Evolutionary conservation across 768 basidiomycete genomes (phyloP).

Genomic region (Naganishia vishniacii): DNA sequence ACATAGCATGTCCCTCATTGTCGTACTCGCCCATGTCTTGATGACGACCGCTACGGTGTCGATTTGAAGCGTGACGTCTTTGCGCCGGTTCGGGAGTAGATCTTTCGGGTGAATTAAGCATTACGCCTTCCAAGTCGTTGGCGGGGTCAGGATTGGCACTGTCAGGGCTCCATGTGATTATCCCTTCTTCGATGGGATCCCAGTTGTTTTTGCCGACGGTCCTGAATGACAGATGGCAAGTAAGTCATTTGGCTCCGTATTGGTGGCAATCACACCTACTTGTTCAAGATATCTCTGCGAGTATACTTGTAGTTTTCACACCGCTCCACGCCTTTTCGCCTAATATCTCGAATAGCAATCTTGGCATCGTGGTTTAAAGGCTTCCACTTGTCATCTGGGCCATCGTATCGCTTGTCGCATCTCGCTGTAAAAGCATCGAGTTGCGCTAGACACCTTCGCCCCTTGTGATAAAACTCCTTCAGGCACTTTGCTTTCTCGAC

Average conservation of each 20-base stretch:
- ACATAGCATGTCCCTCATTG: background rate
- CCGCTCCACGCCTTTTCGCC: slow-evolving; percentile 46
- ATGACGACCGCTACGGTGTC: slow-evolving; percentile 5
- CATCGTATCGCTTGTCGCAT: slow-evolving; percentile 47
- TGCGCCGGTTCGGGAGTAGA: slow-evolving; percentile 3
- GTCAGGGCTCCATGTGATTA: slow-evolving; percentile 40
- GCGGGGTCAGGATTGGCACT: slow-evolving; percentile 38
- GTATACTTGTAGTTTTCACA: slow-evolving; percentile 50
- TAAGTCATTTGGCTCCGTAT: no score
- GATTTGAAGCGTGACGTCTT: background rate
- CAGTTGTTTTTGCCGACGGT: slow-evolving; percentile 45
- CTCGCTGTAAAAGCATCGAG: slow-evolving; percentile 44
- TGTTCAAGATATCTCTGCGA: slow-evolving; percentile 46
- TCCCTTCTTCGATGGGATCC: slow-evolving; percentile 44
- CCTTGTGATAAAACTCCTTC: slow-evolving; percentile 42
- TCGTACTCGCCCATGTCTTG: background rate
- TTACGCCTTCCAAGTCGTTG: slow-evolving; percentile 38
- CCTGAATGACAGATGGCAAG: slow-evolving; percentile 27
- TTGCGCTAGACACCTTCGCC: slow-evolving; percentile 42
- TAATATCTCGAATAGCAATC: slow-evolving; percentile 45
- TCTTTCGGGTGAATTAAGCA: slow-evolving; percentile 36
- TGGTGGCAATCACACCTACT: slow-evolving; percentile 45
- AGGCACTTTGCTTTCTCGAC: slow-evolving; percentile 43
- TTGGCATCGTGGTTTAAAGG: slow-evolving; percentile 43
- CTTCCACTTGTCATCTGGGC: slow-evolving; percentile 41